These are phyloP conservation scores for Brassica juncea DNA, from an alignment of 345 rosid species.

Conservation along the genomic window DNA sequence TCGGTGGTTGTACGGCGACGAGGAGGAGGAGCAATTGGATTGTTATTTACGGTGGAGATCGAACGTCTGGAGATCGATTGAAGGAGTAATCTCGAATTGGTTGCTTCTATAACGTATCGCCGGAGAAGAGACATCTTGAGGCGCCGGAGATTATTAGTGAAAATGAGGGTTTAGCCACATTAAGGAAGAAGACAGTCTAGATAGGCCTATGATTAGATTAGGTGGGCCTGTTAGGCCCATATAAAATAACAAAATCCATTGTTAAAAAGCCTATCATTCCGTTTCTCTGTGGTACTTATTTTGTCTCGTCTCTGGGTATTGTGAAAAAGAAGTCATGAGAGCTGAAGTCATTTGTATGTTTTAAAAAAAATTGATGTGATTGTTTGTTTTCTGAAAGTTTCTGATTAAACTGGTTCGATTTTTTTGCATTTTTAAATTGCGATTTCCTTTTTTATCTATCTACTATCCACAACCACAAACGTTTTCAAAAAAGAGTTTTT, in stretches of 20 bases:
- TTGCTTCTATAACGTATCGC: conserved; percentile 18
- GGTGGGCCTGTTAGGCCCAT: conserved; percentile 10
- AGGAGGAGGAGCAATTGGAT: conserved; percentile 29
- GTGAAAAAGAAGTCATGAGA: no score
- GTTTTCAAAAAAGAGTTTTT: no score
- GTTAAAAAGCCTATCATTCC: no score
- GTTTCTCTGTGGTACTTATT: no score
- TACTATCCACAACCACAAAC: no score
- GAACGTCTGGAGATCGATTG: conserved; percentile 25
- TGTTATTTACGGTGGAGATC: conserved; percentile 27
- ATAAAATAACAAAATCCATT: background rate
- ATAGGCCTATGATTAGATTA: background rate
- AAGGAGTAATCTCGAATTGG: conserved; percentile 16
- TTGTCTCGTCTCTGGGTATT: no score
- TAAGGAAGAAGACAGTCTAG: background rate
- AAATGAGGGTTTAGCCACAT: background rate
- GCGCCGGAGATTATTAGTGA: background rate
- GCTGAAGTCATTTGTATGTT: no score
- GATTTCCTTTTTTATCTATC: no score
- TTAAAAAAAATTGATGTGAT: no score
- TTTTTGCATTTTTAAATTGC: no score
- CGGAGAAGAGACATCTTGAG: conserved; percentile 34
- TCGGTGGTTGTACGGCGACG: conserved; percentile 51
- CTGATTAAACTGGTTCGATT: no score
- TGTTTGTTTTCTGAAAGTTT: no score